Conservation (phyloP, 139 green algal genomes). For the Chlorella sorokiniana region DNA sequence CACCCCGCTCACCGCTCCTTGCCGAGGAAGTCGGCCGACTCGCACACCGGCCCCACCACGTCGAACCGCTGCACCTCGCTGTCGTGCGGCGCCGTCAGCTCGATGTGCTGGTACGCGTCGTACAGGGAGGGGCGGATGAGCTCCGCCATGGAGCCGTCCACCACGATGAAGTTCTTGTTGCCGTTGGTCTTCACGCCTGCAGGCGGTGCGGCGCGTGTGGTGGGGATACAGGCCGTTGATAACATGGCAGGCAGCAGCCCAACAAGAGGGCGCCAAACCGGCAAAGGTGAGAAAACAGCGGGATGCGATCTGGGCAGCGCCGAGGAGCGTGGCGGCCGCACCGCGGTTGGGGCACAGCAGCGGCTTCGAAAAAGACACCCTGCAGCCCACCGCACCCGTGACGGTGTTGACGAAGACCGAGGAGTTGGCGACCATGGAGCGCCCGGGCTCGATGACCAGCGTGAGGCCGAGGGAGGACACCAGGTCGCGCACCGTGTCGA, state of each 20-base stretch:
- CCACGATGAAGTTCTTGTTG: slow-evolving; percentile 96
- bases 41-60: slow-evolving; percentile 94
- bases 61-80: slow-evolving; percentile 75
- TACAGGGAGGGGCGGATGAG: slow-evolving; percentile 94
- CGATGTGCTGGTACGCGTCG: slow-evolving; percentile 95
- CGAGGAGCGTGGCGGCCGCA: too few relatives aligned
- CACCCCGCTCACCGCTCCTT: slow-evolving; percentile 75
- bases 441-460: slow-evolving; percentile 94
- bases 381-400: slow-evolving; percentile 52
- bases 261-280: too few relatives aligned
- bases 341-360: too few relatives aligned
- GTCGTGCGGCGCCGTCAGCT: slow-evolving; percentile 81
- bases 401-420: slow-evolving; percentile 88
- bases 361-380: not conserved
- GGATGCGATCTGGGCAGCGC: too few relatives aligned
- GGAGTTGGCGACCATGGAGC: slow-evolving; percentile 90
- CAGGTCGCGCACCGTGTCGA: slow-evolving; percentile 85
- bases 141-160: slow-evolving; percentile 96
- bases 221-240: not conserved
- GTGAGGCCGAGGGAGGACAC: slow-evolving; percentile 82
- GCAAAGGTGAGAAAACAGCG: too few relatives aligned
- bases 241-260: not conserved
- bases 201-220: not conserved
- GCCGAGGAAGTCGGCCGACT: slow-evolving; percentile 96
- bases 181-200: slow-evolving; percentile 95